These are phyloP conservation scores for Leishmania turanica DNA, from an alignment of 208 protist genomes.

Conservation along the genomic window DNA sequence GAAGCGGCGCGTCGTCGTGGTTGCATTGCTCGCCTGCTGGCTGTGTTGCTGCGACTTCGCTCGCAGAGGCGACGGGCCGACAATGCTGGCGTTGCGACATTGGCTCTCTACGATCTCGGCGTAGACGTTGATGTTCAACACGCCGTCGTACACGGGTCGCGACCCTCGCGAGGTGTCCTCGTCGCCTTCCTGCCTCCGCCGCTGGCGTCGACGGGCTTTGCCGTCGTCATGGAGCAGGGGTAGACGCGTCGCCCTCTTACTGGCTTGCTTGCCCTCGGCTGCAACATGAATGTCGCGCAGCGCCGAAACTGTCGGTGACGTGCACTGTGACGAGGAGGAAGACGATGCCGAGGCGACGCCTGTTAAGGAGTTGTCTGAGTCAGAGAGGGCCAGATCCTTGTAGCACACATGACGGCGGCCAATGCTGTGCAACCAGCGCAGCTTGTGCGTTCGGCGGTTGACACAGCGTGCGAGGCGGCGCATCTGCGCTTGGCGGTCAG, in stretches of 20 bases:
- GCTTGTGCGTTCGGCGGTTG: constrained; percentile 25
- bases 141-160: constrained; percentile 35
- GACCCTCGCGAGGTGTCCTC: neutral
- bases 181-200: neutral
- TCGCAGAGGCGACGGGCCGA: neutral
- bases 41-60: no score
- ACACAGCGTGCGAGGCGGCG: constrained; percentile 27
- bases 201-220: neutral
- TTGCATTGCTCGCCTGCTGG: neutral
- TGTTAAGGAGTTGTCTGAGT: constrained; percentile 9
- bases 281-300: neutral
- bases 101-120: constrained; percentile 11
- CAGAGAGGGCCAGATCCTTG: constrained; percentile 22
- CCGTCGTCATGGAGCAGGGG: neutral
- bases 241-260: neutral
- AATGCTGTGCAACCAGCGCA: constrained; percentile 30
- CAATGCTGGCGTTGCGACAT: neutral
- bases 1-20: constrained; percentile 8
- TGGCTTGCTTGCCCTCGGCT: neutral
- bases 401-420: constrained; percentile 27
- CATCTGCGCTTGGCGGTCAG: constrained; percentile 24
- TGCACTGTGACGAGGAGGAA: neutral
- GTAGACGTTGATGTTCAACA: constrained; percentile 55
- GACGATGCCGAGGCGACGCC: neutral
- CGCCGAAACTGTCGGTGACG: neutral